Conservation (phyloP, 345 rosid species). For the Syzygium jambos region DNA sequence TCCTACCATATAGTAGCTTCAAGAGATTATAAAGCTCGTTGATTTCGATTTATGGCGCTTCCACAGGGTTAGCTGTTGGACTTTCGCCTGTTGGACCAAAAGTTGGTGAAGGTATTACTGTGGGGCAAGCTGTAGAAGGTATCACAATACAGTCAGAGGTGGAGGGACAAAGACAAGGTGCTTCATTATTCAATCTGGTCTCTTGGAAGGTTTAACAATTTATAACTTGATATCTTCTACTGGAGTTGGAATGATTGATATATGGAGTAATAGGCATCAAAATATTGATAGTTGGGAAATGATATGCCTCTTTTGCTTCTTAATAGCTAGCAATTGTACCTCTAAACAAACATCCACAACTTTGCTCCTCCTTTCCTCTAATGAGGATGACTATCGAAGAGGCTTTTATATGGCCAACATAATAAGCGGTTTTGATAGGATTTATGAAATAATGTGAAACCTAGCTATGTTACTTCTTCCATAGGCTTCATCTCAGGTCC, state of each 20-base stretch:
- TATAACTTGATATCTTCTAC: rapidly evolving
- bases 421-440: rapidly evolving
- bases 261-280: not conserved
- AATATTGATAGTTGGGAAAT: not conserved
- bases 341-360: not conserved
- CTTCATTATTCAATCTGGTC: not conserved
- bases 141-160: no score
- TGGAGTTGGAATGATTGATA: rapidly evolving
- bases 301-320: rapidly evolving
- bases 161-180: not conserved
- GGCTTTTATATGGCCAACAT: not conserved
- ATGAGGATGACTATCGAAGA: not conserved
- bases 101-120: no score
- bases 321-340: not conserved
- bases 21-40: not conserved
- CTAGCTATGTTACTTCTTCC: not conserved
- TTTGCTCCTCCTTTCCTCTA: not conserved
- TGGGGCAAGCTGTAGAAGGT: no score
- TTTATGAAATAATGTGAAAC: not conserved
- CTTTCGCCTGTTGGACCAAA: no score
- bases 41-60: no score
- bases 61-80: no score
- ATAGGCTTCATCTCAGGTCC: rapidly evolving
- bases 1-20: not conserved
- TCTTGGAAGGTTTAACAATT: not conserved